Conservation (phyloP, 208 protist genomes). For the Leptomonas seymouri region DNA sequence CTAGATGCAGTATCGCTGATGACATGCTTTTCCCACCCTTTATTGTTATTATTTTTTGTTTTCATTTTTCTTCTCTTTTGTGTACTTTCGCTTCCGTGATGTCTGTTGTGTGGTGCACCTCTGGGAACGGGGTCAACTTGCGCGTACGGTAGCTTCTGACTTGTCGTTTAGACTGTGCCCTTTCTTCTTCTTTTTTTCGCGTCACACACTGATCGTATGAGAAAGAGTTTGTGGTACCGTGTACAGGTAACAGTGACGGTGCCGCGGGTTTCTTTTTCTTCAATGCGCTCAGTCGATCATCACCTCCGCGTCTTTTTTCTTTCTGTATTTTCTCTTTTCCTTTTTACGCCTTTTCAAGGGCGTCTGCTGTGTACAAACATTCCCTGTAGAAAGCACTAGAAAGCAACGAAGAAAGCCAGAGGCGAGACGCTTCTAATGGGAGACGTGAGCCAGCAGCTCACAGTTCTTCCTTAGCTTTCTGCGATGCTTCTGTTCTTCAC, state of each 20-base stretch:
- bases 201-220: not conserved
- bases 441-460: no score
- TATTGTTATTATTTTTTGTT: conserved; percentile 6
- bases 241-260: conserved; percentile 37
- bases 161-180: conserved; percentile 16
- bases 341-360: not conserved
- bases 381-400: no score
- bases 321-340: conserved; percentile 23
- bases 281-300: not conserved
- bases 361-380: not conserved
- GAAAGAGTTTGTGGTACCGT: conserved; percentile 13
- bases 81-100: no score
- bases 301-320: not conserved
- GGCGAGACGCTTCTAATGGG: no score
- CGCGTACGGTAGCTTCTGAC: not conserved
- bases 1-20: conserved; percentile 5
- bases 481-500: no score
- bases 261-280: not conserved
- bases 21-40: not conserved
- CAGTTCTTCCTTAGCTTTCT: not conserved
- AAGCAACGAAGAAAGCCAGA: no score
- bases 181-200: conserved; percentile 14
- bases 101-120: not conserved
- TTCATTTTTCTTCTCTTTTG: not conserved
- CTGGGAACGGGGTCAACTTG: not conserved